Base-by-base conservation (phyloP, 1,284 basidiomycete genomes). In the Amylostereum areolatum region DNA sequence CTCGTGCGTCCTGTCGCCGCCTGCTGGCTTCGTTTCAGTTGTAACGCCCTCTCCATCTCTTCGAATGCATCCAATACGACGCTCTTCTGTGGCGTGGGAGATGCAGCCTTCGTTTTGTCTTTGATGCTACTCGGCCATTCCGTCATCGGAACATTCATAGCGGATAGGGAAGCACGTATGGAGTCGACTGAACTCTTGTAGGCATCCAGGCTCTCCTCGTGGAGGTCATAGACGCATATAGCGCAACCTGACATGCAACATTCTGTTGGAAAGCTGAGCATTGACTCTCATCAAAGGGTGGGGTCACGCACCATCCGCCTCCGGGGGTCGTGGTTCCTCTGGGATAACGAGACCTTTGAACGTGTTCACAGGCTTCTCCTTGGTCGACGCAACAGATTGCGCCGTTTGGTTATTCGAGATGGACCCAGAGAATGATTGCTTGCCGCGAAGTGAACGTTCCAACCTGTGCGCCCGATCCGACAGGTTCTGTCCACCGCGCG, bases 241-340 rank as follows among this genome's bases (percentile, higher is more conserved):
- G 90, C 88, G 59, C 92, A 95, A 30, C 90, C 90, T 7, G 89
- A 92, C 90, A 92, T 93, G 68, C 92, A 94, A 66, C 92, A 93
- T 66, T 92, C 89, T 92, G 56, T 3, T 4, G 5, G 29, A 39
- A 46, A 40, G 8, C 3, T 30, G 5, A 11, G n/a, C 25, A 39
- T 2, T 28, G 44, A 30, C 9, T 6, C 41, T 49, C 29, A 18
- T 18, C 18, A 18, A 18, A 18, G 18, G 43, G 10, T 36, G 42
- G 33, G 45, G 18, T 43, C 11, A 68, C 75, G 29, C 55, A 83
- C 86, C 85, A 61, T 88, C 85, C 39, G 80, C 70, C 46, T 71
- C 74, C 3, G 85, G 85, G 8, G 76, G 71, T 40, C 65, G 71
- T 0, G 86, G 85, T 50, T 76, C 66, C 51, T 77, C 66, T 2